Base-by-base conservation (phyloP, 768 basidiomycete species). In the Collybia sordida region DNA sequence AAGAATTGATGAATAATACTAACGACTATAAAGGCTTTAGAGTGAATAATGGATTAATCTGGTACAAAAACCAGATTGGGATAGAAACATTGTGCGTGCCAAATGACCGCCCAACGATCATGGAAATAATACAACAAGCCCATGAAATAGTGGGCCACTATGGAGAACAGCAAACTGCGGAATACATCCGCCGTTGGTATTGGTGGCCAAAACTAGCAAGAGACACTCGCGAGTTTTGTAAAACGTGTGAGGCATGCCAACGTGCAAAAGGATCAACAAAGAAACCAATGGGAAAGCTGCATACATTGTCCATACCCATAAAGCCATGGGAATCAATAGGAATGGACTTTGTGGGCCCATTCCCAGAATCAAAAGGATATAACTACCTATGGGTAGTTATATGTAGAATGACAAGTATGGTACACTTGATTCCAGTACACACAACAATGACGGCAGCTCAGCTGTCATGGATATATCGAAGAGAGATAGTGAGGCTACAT, bases 71-170 rank as follows among this genome's bases (percentile, higher is more conserved):
- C 25, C 31, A 23, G 1, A 24, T 42, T 3, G 53, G 45, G n/a
- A 45, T 44, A 0, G 39, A 49, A 0, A 58, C 58, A 7, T 9
- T 61, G 6, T 66, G 65, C 42, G 47, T 65, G 3, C 67, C 63
- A 0, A 23, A 49, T 5, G 21, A 44, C 11, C 41, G 47, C 25
- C 19, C 41, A n/a, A 11, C 58, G 36, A 38, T 56, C 11, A 55
- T 46, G 11, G 46, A 8, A 2, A 52, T 55, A 1, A 38, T 68
- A 3, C 37, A 51, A 3, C 51, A 66, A n/a, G 66, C 63, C 0
- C 71, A 74, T 45, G 7, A 8, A 0, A 50, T 58, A 0, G 49
- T 75, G 0, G 73, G 71, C 0, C 72, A 74, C 39, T 64, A 69
- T 19, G 62, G 69, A 0, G 14, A 41, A 1, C 55, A 62, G 6